phyloP scores from a whole-genome alignment of 2,329 filamentous ascomycete species.

The Fusarium solani-melongenae region DNA sequence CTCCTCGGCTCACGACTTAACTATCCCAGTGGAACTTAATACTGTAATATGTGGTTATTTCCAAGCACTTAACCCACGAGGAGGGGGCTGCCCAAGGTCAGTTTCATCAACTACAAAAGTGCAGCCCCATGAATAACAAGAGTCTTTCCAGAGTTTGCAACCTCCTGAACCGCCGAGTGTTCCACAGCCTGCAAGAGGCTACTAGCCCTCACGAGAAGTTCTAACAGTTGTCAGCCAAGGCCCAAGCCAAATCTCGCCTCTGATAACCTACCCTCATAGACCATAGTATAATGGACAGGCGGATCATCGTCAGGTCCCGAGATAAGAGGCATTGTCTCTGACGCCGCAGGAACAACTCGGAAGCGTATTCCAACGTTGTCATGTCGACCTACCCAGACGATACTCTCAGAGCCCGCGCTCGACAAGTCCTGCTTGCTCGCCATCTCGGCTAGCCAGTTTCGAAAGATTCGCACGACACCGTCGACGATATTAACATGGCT shows the following conservation, averaged over 20 bases:
- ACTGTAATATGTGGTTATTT: background rate
- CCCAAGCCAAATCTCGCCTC: background rate
- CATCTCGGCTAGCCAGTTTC: slow-evolving; percentile 72
- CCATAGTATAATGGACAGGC: slow-evolving; percentile 76
- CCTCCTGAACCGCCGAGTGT: slow-evolving; percentile 69
- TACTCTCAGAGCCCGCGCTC: slow-evolving; percentile 35
- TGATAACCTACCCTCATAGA: slow-evolving; percentile 72
- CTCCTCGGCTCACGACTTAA: background rate
- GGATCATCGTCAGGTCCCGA: slow-evolving; percentile 69
- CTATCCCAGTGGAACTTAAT: background rate
- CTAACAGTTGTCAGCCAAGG: slow-evolving; percentile 53
- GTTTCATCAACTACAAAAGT: slow-evolving; percentile 4
- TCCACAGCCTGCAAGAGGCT: slow-evolving; percentile 74
- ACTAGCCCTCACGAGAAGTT: slow-evolving; percentile 73
- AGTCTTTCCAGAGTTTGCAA: slow-evolving; percentile 71
- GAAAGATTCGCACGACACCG: slow-evolving; percentile 76
- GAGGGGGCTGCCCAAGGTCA: background rate
- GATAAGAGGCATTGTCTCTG: slow-evolving; percentile 63
- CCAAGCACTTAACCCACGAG: background rate
- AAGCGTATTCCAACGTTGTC: slow-evolving; percentile 77
- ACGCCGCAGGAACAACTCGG: slow-evolving; percentile 58
- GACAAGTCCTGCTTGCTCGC: slow-evolving; percentile 30
- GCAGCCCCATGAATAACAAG: slow-evolving; percentile 68
- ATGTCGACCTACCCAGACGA: slow-evolving; percentile 76
- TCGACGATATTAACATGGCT: slow-evolving; percentile 75